Evolutionary conservation across 768 basidiomycete genomes (phyloP), one percentile per base, ranked within the genome.

Genomic region (Leccinum fibrillosum): DNA sequence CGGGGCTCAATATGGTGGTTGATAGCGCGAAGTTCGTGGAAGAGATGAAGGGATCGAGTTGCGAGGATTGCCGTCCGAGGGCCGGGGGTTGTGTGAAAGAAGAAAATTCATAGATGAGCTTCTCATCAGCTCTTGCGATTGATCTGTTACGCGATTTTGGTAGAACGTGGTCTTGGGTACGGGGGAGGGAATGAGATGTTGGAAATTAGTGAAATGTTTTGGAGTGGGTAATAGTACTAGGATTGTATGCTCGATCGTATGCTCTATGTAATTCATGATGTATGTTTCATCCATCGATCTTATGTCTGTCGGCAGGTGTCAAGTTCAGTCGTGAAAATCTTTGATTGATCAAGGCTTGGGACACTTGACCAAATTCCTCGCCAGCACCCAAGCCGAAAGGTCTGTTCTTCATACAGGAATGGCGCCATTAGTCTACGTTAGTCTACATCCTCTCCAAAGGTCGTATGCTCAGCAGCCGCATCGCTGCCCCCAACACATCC

Each of bases 391-490:
- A 32, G 1, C 11, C 30, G 11, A 32, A 12, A 32, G 30, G 11
- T 37, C 15, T 17, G 6, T 17, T 37, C 7, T 37, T 37, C 15
- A 2, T 37, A 11, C 15, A 34, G 34, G 34, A 34, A 15, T 35
- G 34, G 13, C 13, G 13, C 37, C 37, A 9, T 37, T 17, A 37
- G 37, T 37, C 37, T 37, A 17, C 17, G 37, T 17, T 47, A 47
- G 35, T 56, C 49, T 77, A 98, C 96, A 98, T 98, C 72, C 93
- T 79, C 76, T 97, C 93, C 54, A 99, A 76, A 9, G 96, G 96
- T 49, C 86, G 82, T 64, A 98, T 82, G 64, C 90, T 96, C 67
- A 99, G 72, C 74, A 98, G 70, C 69, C 86, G 80, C 90, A 99
- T 89, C 47, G 90, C 88, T 51, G 84, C 84, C 5, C 80, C 89